Evolutionary conservation across 495 filamentous ascomycete genomes (phyloP).

Genomic region (Aspergillus sclerotiicarbonarius): DNA sequence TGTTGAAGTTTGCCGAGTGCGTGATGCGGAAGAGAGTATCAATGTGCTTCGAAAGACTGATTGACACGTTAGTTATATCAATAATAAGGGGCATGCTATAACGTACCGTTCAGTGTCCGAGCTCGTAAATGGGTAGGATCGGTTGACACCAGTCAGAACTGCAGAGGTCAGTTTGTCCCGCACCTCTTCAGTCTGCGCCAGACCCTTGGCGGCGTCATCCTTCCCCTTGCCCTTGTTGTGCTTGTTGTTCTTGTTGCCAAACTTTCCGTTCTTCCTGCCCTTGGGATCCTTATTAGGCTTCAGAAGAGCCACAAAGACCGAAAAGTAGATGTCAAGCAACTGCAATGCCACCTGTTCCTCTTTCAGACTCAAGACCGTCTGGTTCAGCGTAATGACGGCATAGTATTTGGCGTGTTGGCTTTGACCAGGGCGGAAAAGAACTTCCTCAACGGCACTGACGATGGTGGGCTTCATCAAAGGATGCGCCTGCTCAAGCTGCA

Average conservation of each 20-base stretch:
- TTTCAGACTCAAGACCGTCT: conserved; percentile 82
- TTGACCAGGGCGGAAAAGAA: conserved; percentile 84
- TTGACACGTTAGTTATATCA: conserved; percentile 20
- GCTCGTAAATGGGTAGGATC: conserved; percentile 88
- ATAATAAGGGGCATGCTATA: not conserved
- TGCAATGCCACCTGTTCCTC: conserved; percentile 80
- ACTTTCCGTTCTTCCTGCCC: conserved; percentile 6
- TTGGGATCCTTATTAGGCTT: conserved; percentile 53
- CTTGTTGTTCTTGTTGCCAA: conserved; percentile 26
- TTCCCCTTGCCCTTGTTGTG: conserved; percentile 31
- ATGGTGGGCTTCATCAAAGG: conserved; percentile 90
- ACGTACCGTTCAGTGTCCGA: conserved; percentile 70
- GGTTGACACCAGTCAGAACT: conserved; percentile 89
- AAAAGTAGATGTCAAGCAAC: conserved; percentile 86
- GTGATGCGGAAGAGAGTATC: conserved; percentile 93
- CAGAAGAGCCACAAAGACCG: conserved; percentile 72
- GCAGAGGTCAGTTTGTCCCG: conserved; percentile 88
- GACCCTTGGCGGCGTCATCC: conserved; percentile 52
- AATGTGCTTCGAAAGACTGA: conserved; percentile 76
- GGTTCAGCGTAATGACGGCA: conserved; percentile 92
- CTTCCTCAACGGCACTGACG: conserved; percentile 80
- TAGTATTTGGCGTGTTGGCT: conserved; percentile 89
- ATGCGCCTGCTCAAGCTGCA: conserved; percentile 85
- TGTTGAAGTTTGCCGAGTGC: conserved; percentile 98
- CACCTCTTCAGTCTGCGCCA: conserved; percentile 59